Conservation (phyloP, 768 basidiomycete genomes). For the Pisolithus marmoratus region DNA sequence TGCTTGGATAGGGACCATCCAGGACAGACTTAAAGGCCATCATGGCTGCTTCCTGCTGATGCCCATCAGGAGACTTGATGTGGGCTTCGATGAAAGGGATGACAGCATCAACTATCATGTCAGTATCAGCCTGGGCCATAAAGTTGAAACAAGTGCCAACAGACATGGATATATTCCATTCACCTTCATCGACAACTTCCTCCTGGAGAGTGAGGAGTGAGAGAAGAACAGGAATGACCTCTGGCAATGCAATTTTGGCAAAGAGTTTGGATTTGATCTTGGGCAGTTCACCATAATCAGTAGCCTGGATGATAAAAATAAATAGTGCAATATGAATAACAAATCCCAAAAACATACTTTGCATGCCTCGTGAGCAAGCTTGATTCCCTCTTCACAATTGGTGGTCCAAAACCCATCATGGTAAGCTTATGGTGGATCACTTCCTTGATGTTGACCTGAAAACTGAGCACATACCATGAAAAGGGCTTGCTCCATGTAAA, state of each 20-base stretch:
- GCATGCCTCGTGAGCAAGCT: too few relatives aligned
- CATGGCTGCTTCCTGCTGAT: constrained; percentile 90
- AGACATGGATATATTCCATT: too few relatives aligned
- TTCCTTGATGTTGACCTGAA: constrained; percentile 5
- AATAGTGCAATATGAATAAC: constrained; percentile 3
- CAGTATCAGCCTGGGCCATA: constrained; percentile 85
- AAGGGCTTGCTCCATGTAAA: too few relatives aligned
- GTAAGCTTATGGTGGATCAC: constrained; percentile 58
- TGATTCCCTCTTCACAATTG: constrained; percentile 95
- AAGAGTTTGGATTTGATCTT: constrained; percentile 86
- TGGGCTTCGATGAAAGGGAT: constrained; percentile 98
- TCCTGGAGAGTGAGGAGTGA: too few relatives aligned
- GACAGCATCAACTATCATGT: constrained; percentile 84
- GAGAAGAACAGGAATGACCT: constrained; percentile 90
- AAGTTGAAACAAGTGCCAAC: constrained; percentile 87
- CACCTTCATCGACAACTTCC: too few relatives aligned
- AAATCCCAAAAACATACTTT: too few relatives aligned
- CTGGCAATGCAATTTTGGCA: constrained; percentile 89
- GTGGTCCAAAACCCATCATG: constrained; percentile 99
- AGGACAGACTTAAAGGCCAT: constrained; percentile 99
- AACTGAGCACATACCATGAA: too few relatives aligned
- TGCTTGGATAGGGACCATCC: constrained; percentile 87
- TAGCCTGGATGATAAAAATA: constrained; percentile 52
- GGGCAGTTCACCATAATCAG: constrained; percentile 82
- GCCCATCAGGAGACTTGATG: constrained; percentile 92